Conservation (phyloP, 257 asterid species). For the Plectranthus barbatus region DNA sequence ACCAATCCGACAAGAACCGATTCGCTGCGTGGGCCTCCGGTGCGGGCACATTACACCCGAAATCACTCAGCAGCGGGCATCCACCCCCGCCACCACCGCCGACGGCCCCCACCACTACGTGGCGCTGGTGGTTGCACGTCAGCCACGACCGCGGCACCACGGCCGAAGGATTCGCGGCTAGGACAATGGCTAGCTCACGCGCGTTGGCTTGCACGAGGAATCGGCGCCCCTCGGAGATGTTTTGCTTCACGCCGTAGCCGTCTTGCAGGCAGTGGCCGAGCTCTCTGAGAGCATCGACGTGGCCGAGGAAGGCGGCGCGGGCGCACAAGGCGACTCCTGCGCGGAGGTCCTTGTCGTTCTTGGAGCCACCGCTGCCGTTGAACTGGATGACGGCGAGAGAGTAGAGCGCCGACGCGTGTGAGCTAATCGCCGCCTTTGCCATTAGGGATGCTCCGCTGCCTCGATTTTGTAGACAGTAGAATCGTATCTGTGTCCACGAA, state of each 20-base stretch:
- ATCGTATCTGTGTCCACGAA: slow-evolving; percentile 61
- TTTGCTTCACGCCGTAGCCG: slow-evolving; percentile 94
- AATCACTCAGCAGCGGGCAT: slow-evolving; percentile 77
- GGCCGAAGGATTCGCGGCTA: slow-evolving; percentile 43
- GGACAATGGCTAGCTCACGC: slow-evolving; percentile 76
- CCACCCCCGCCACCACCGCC: slow-evolving; percentile 22
- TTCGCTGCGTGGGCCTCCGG: slow-evolving; percentile 75
- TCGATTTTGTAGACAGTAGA: slow-evolving; percentile 79
- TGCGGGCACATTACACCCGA: slow-evolving; percentile 86
- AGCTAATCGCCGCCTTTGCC: slow-evolving; percentile 92
- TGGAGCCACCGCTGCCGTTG: too few relatives aligned
- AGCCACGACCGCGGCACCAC: slow-evolving; percentile 53
- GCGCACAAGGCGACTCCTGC: too few relatives aligned
- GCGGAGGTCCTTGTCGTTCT: too few relatives aligned
- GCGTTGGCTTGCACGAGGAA: slow-evolving; percentile 94
- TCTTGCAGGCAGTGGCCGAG: slow-evolving; percentile 97
- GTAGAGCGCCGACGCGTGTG: slow-evolving; percentile 87
- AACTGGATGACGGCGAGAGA: too few relatives aligned
- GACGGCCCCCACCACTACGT: slow-evolving; percentile 15
- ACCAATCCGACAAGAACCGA: slow-evolving; percentile 73
- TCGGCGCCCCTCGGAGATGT: slow-evolving; percentile 77
- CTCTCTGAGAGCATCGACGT: slow-evolving; percentile 89
- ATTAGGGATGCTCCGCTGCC: slow-evolving; percentile 82
- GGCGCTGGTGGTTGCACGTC: slow-evolving; percentile 48
- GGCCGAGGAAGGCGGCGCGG: too few relatives aligned